Percentiles rank a stretch among this genome's conserved stretches.
These are phyloP conservation scores for Fusarium sp. DNA, from an alignment of 2,329 filamentous ascomycete species.

Conservation along the genomic window DNA sequence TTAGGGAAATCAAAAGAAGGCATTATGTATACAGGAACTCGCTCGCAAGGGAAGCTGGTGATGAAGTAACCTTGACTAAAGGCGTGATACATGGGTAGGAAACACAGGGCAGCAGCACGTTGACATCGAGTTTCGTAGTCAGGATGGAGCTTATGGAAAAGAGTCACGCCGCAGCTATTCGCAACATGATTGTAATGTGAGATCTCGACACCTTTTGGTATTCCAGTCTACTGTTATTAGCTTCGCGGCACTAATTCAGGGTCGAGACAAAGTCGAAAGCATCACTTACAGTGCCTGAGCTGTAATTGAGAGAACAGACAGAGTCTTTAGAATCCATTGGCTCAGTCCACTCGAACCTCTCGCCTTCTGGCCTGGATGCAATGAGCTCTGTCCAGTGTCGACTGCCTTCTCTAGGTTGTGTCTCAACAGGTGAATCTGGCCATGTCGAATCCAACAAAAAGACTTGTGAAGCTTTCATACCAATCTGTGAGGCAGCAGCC, in stretches of 20 bases:
- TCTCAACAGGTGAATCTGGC: slow-evolving; percentile 55
- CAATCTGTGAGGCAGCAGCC: slow-evolving; percentile 71
- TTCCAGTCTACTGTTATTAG: slow-evolving; percentile 66
- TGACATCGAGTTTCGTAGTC: slow-evolving; percentile 59
- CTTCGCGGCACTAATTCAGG: neutral
- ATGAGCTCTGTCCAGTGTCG: slow-evolving; percentile 74
- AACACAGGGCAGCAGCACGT: slow-evolving; percentile 66
- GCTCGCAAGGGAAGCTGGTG: slow-evolving; percentile 65
- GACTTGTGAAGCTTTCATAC: slow-evolving; percentile 65
- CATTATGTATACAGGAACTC: slow-evolving; percentile 83
- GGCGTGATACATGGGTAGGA: slow-evolving; percentile 82
- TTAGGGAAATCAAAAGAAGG: slow-evolving; percentile 78
- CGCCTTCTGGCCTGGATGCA: slow-evolving; percentile 61
- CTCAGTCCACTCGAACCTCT: slow-evolving; percentile 72
- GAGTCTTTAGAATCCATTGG: slow-evolving; percentile 61
- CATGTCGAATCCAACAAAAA: slow-evolving; percentile 73
- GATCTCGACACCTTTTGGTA: slow-evolving; percentile 87
- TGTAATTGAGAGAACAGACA: slow-evolving; percentile 81
- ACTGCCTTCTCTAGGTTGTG: slow-evolving; percentile 20
- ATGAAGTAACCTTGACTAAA: slow-evolving; percentile 79
- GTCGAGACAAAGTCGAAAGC: too few relatives aligned
- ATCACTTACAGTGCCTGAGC: slow-evolving; percentile 68
- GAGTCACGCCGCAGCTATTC: slow-evolving; percentile 72
- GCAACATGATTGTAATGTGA: slow-evolving; percentile 81
- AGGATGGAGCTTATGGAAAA: slow-evolving; percentile 57